A percentile compares a stretch with the other conserved stretches of the same genome.
These are phyloP conservation scores for Pseudohalonectria lignicola DNA, from an alignment of 2,329 filamentous ascomycete species.

Conservation along the genomic window DNA sequence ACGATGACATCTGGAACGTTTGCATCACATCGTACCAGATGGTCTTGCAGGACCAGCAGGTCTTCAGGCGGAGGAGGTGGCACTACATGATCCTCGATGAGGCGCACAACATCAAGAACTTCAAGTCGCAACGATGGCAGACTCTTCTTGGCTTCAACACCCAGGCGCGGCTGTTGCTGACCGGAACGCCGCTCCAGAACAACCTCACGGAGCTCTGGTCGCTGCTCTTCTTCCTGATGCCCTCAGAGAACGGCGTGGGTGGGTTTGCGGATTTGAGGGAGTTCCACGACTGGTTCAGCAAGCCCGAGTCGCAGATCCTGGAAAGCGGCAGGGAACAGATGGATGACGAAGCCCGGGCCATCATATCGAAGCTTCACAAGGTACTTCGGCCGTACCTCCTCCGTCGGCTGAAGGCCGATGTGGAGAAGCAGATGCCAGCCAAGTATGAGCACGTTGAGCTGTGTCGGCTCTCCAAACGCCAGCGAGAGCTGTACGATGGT, in stretches of 20 bases:
- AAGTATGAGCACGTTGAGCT: slow-evolving; percentile 98
- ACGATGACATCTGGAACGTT: slow-evolving; percentile 91
- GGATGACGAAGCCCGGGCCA: slow-evolving; percentile 84
- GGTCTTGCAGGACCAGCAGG: slow-evolving; percentile 84
- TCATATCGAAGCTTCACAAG: slow-evolving; percentile 89
- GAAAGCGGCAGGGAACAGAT: slow-evolving; percentile 90
- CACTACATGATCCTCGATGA: slow-evolving; percentile 98
- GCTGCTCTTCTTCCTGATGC: slow-evolving; percentile 90
- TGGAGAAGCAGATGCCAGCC: slow-evolving; percentile 97
- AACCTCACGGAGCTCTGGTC: slow-evolving; percentile 97
- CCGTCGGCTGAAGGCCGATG: slow-evolving; percentile 84
- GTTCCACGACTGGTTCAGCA: slow-evolving; percentile 92
- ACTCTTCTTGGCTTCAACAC: slow-evolving; percentile 91
- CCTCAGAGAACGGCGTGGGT: slow-evolving; percentile 74
- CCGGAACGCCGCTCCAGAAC: slow-evolving; percentile 92
- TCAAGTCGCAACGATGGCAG: slow-evolving; percentile 95
- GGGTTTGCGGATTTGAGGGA: slow-evolving; percentile 92
- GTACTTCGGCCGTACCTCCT: slow-evolving; percentile 87
- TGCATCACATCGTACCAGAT: slow-evolving; percentile 97
- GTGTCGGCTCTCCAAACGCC: slow-evolving; percentile 87
- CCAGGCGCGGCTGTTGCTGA: slow-evolving; percentile 73
- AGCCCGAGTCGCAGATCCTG: slow-evolving; percentile 89
- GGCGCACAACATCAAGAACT: slow-evolving; percentile 99
- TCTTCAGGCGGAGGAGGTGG: slow-evolving; percentile 88
- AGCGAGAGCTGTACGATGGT: slow-evolving; percentile 91